Evolutionary conservation across 2,329 filamentous ascomycete genomes (phyloP).

Genomic region (Aspergillus arachidicola): DNA sequence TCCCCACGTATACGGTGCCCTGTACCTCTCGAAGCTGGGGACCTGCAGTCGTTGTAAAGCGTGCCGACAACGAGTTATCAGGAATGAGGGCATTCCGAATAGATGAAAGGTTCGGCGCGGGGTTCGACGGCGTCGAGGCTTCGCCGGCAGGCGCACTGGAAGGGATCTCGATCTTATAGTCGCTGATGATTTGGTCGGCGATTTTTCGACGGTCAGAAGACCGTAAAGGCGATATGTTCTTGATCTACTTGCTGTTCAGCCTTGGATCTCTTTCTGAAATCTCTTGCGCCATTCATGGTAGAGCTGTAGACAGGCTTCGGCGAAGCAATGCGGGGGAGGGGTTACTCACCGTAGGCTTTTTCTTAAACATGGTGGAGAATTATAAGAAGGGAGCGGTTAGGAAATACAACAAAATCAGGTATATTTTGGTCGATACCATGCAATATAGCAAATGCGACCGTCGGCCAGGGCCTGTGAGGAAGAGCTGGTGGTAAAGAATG

Average conservation of each 20-base stretch:
- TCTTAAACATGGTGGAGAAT: slow-evolving; percentile 60
- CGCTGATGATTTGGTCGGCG: slow-evolving; percentile 67
- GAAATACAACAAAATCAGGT: not conserved
- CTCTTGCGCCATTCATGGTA: not conserved
- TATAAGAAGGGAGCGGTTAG: not conserved
- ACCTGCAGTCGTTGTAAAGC: slow-evolving; percentile 67
- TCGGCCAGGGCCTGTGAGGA: not conserved
- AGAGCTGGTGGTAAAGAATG: slow-evolving; percentile 4
- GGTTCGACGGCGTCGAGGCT: slow-evolving; percentile 44
- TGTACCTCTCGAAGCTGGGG: slow-evolving; percentile 63
- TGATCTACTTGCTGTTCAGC: slow-evolving; percentile 52
- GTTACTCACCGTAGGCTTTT: slow-evolving; percentile 58
- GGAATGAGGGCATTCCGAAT: slow-evolving; percentile 64
- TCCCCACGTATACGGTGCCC: slow-evolving; percentile 66
- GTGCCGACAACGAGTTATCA: slow-evolving; percentile 63
- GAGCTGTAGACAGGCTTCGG: slow-evolving; percentile 10
- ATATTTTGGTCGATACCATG: not conserved
- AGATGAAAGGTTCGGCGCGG: slow-evolving; percentile 50
- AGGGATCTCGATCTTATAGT: slow-evolving; percentile 58
- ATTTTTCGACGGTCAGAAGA: slow-evolving; percentile 69
- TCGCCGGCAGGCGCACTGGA: slow-evolving; percentile 33
- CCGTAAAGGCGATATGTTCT: slow-evolving; percentile 66
- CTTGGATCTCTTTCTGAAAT: not conserved
- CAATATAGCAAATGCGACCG: not conserved
- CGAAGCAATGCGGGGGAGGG: slow-evolving; percentile 32